Conservation (phyloP, 2,329 filamentous ascomycete species). For the Hymenoscyphus repandus region DNA sequence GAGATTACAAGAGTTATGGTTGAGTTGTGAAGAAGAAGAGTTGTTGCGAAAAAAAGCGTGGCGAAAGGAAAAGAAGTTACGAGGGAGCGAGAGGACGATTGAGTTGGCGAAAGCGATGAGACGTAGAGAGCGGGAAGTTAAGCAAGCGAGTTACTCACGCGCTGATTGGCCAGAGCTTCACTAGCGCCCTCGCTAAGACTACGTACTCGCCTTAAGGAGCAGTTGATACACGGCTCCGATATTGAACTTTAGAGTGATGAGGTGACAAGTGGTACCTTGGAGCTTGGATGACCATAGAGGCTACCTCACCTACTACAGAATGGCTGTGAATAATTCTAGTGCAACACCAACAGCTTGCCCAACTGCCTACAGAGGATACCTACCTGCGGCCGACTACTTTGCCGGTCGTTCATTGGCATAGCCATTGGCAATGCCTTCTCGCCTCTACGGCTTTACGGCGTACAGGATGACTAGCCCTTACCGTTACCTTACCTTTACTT, state of each 20-base stretch:
- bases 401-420: too few species aligned
- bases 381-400: too few species aligned
- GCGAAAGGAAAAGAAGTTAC: not conserved
- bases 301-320: too few species aligned
- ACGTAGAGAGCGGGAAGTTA: not conserved
- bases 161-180: not conserved
- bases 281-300: too few species aligned
- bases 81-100: not conserved
- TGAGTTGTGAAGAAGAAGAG: not conserved
- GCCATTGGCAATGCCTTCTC: too few species aligned
- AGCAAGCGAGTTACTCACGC: conserved; percentile 1
- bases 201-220: not conserved
- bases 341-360: too few species aligned
- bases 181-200: conserved; percentile 1
- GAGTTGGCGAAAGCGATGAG: not conserved
- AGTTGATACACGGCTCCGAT: not conserved
- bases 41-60: not conserved
- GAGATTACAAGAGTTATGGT: not conserved
- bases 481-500: too few species aligned
- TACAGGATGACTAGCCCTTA: too few species aligned
- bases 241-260: conserved; percentile 6
- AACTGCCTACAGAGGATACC: too few species aligned
- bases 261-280: not conserved
- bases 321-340: too few species aligned
- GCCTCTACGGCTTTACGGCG: too few species aligned